phyloP scores from a whole-genome alignment of 768 basidiomycete species.

The Rhodotorula taiwanensis region DNA sequence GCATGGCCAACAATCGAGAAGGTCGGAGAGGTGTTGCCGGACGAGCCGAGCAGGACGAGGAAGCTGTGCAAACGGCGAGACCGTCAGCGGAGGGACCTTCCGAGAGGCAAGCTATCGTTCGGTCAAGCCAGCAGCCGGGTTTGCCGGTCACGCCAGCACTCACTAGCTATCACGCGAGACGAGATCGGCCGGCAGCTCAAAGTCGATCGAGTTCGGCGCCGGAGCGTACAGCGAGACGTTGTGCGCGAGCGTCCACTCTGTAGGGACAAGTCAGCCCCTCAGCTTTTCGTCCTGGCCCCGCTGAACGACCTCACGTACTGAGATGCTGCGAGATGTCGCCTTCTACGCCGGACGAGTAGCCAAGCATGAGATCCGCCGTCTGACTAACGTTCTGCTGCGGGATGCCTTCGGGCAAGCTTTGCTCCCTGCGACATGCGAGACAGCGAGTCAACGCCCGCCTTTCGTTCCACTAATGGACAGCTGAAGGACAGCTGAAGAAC shows the following conservation, averaged over 20 bases:
- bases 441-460: too few relatives aligned
- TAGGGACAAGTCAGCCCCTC: too few relatives aligned
- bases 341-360: constrained; percentile 8
- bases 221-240: constrained; percentile 10
- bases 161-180: constrained; percentile 4
- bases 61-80: constrained; percentile 1
- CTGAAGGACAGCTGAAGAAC: background rate
- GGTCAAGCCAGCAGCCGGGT: too few relatives aligned
- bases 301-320: background rate
- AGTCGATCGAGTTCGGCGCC: background rate
- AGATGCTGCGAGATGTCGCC: constrained; percentile 9
- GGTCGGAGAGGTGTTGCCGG: constrained; percentile 1
- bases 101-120: background rate
- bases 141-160: too few relatives aligned
- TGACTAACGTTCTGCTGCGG: background rate
- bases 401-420: constrained; percentile 6
- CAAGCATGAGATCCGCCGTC: constrained; percentile 20
- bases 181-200: constrained; percentile 13
- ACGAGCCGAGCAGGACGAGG: constrained; percentile 27
- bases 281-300: background rate
- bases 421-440: background rate
- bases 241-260: constrained; percentile 13
- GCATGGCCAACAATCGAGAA: constrained; percentile 1
- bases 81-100: background rate
- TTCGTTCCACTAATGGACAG: too few relatives aligned